These are phyloP conservation scores for Cicer pinnatifidum DNA, from an alignment of 306 rosid species.

Conservation along the genomic window DNA sequence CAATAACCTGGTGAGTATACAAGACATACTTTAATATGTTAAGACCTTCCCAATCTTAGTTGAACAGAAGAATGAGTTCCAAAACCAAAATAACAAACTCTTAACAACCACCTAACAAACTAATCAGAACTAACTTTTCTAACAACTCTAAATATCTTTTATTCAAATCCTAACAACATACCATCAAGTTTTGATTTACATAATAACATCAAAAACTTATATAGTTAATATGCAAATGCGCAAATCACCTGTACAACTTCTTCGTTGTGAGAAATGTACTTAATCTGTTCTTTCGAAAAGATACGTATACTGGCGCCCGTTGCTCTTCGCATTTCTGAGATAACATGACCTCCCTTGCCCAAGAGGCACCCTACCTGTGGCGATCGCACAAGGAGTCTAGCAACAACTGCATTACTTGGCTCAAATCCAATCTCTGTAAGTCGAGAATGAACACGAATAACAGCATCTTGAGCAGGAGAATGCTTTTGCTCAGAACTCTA, in stretches of 20 bases:
- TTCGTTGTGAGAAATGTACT: constrained; percentile 60
- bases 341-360: constrained; percentile 83
- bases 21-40: constrained; percentile 38
- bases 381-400: constrained; percentile 83
- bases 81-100: constrained; percentile 17
- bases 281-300: constrained; percentile 75
- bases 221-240: constrained; percentile 6
- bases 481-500: constrained; percentile 77
- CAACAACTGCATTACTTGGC: constrained; percentile 70
- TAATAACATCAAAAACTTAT: neutral
- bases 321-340: constrained; percentile 80
- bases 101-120: neutral
- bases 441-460: constrained; percentile 76
- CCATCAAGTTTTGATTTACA: constrained; percentile 18
- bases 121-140: neutral
- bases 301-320: constrained; percentile 84
- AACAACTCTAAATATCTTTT: neutral
- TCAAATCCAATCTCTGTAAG: constrained; percentile 84
- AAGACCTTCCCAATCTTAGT: neutral
- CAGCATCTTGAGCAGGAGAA: constrained; percentile 92
- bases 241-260: constrained; percentile 84
- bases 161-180: neutral
- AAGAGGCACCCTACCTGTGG: constrained; percentile 80
- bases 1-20: constrained; percentile 61
- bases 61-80: constrained; percentile 28